Evolutionary conservation across 2,329 filamentous ascomycete genomes (phyloP), one percentile per base, ranked within the genome.

Genomic region (Blumeriella jaapii): DNA sequence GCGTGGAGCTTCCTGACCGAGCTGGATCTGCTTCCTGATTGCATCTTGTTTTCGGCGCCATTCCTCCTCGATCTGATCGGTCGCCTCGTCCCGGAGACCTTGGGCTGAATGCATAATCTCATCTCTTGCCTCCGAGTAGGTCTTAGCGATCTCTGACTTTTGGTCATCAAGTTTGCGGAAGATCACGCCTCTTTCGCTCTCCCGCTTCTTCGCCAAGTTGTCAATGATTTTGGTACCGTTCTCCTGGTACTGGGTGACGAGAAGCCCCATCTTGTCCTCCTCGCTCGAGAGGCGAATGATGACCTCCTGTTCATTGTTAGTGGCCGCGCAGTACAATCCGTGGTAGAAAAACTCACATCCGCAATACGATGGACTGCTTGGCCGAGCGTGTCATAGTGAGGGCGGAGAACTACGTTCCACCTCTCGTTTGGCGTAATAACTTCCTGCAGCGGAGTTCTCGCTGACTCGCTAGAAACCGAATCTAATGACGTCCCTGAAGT

Each of bases 231-330:
- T 49, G 1, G 19, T 35, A 5, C 51, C 52, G 16, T 53, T 53
- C 14, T 49, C 42, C 17, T 45, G 27, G 33, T 56, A 57, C 30
- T 56, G 48, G 5, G 42, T 29, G 4, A 51, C 44, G 10, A 56
- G 31, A 10, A 53, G 39, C 5, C 32, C 45, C 36, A 55, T 49
- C 6, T 36, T 42, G 34, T 54, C 49, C 34, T 57, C 53, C 37
- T 55, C 48, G 5, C 44, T 31, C 3, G 44, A 29, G 8, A 57
- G 35, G 16, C 47, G 40, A 17, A 52, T 46, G 12, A 56, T 45
- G 24, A 56, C 35, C 26, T 54, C 51, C 54, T 56, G 17, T 5
- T 8, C n/a, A 9, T 3, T 32, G 25, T 55, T 37, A 55, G 49
- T 16, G 30, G n/a, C 24, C 3, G 25, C 1, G 8, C 33, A 16